A percentile compares a stretch with the other conserved stretches of the same genome.
Conservation (phyloP, 495 filamentous ascomycete species). For the Trypethelium eluteriae region DNA sequence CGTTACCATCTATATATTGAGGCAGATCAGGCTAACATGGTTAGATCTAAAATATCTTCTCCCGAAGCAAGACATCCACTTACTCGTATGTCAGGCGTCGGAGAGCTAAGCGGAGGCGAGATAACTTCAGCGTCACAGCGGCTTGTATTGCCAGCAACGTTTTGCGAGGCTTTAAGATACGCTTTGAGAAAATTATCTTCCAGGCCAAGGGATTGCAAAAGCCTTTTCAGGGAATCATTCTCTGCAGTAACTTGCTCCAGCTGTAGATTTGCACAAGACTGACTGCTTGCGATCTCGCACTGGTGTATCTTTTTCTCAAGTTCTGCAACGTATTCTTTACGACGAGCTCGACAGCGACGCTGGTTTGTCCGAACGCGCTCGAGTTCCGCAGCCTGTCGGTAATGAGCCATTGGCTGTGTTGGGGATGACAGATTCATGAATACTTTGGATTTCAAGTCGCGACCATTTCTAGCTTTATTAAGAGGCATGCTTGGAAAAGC, state of each 20-base stretch:
- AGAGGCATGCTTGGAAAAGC: background rate
- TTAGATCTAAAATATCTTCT: background rate
- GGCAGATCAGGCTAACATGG: background rate
- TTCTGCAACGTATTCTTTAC: slow-evolving; percentile 66
- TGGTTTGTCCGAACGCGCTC: slow-evolving; percentile 71
- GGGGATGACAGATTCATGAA: background rate
- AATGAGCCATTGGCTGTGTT: background rate
- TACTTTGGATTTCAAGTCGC: background rate
- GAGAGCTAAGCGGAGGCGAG: background rate
- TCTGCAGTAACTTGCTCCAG: background rate
- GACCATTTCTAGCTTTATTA: background rate
- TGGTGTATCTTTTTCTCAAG: slow-evolving; percentile 58
- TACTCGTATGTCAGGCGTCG: background rate
- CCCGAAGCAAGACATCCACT: background rate
- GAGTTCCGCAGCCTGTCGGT: slow-evolving; percentile 27
- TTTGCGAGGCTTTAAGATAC: background rate
- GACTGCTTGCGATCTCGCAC: slow-evolving; percentile 39
- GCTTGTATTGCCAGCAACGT: background rate
- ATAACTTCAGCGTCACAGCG: background rate
- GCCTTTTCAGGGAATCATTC: background rate
- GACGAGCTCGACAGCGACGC: slow-evolving; percentile 64
- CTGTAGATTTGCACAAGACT: background rate
- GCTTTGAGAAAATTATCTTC: background rate
- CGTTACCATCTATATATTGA: background rate
- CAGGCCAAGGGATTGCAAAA: background rate